Evolutionary conservation across 495 filamentous ascomycete species (phyloP), one percentile per base, ranked within the genome.

Genomic region (Penicillium malachiteum): DNA sequence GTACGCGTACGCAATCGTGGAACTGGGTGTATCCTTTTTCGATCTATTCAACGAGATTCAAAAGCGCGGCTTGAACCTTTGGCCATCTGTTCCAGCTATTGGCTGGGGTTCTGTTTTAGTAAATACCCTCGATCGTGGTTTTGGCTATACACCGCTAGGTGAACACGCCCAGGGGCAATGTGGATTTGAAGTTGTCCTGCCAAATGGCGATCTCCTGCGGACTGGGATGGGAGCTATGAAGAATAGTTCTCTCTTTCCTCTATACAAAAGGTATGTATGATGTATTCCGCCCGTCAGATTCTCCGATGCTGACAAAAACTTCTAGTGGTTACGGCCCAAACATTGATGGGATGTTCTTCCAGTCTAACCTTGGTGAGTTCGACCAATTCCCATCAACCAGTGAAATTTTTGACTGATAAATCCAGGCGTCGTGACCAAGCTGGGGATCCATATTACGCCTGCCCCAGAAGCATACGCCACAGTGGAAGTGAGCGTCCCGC

Each of bases 71-170:
- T 70, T 77, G 48, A 78, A 75, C 42, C 65, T 83, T 3, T 82
- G 79, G 79, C 75, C 77, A 5, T 78, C 76, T 56, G 74, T 70
- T 4, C 79, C 81, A 3, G 76, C 74, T 38, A 60, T 84, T 10
- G 81, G 80, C 34, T 79, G 81, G 67, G 81, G 81, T 8, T 80
- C 76, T 31, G 75, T 83, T 6, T 49, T 83, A n/a, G 81, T 81
- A 26, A 83, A 84, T 69, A 71, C 70, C 13, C 49, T 73, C 30
- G 72, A 75, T 52, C 57, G 71, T 11, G 72, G 72, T 0, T 63
- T 75, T 18, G 72, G 71, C 5, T 74, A 72, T 18, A 62, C 55
- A 1, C 56, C 56, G 0, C 7, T 38, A 12, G 48, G 48, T 7
- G 48, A 50, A 5, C 48, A 50, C 26, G 39, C n/a, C 8, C 13